Evolutionary conservation across 805 yeast genomes (phyloP).

Genomic region (Saccharomycopsis fodiens): DNA sequence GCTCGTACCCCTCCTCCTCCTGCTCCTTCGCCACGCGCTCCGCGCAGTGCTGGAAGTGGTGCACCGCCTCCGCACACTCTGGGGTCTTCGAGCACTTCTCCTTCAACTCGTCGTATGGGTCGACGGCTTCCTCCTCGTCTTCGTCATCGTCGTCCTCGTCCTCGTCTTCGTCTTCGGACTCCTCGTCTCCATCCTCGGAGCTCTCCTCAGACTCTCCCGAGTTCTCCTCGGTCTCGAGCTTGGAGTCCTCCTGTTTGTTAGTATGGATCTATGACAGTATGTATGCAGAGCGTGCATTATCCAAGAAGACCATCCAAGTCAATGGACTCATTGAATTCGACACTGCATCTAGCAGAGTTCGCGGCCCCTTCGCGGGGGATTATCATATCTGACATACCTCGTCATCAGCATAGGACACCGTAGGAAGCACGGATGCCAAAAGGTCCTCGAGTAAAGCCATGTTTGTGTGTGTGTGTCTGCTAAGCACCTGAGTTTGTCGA

Average conservation of each 20-base stretch:
- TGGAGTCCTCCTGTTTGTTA: too few relatives aligned
- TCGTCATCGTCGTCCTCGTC: conserved; percentile 61
- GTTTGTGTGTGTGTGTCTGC: too few relatives aligned
- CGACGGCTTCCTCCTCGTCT: conserved; percentile 59
- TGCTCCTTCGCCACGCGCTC: conserved; percentile 87
- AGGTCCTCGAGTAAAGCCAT: conserved; percentile 43
- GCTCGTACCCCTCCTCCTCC: conserved; percentile 79
- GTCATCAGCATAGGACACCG: conserved; percentile 37
- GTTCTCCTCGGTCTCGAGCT: too few relatives aligned
- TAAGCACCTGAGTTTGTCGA: too few relatives aligned
- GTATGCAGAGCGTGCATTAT: too few relatives aligned
- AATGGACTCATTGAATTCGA: too few relatives aligned
- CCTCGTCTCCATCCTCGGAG: conserved; percentile 26
- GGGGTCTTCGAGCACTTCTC: conserved; percentile 63
- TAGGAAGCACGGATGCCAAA: conserved; percentile 39
- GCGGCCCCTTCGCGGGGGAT: too few relatives aligned
- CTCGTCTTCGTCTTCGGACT: conserved; percentile 31
- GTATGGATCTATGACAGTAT: too few relatives aligned
- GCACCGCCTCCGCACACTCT: conserved; percentile 65
- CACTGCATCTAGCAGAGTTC: too few relatives aligned
- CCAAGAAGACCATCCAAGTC: too few relatives aligned
- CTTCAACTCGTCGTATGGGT: conserved; percentile 56
- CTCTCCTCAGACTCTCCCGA: conserved; percentile 16
- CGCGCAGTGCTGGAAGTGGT: conserved; percentile 90
- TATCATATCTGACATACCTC: too few relatives aligned